phyloP scores from a whole-genome alignment of 1,139 yeast species.

The Taphrina wiesneri region DNA sequence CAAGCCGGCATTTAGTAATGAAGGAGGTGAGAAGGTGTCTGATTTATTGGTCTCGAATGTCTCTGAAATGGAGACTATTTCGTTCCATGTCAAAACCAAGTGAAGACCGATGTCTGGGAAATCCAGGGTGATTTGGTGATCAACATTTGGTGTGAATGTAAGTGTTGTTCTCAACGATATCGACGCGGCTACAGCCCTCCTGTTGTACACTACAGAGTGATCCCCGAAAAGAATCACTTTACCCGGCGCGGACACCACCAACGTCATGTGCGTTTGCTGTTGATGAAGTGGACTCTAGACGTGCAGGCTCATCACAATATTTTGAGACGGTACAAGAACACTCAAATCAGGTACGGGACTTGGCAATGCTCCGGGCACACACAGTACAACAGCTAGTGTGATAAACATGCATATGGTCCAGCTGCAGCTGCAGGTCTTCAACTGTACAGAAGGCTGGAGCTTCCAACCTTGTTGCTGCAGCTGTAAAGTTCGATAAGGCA shows the following conservation, averaged over 20 bases:
- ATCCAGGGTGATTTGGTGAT: conserved; percentile 57
- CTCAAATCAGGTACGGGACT: too few species aligned
- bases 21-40: conserved; percentile 46
- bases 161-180: conserved; percentile 78
- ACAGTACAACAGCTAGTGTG: too few species aligned
- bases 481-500: too few species aligned
- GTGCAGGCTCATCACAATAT: too few species aligned
- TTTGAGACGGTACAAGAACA: too few species aligned
- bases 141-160: conserved; percentile 51
- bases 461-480: too few species aligned
- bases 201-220: conserved; percentile 91
- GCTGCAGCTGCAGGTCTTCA: too few species aligned
- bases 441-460: too few species aligned
- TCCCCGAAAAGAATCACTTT: conserved; percentile 95
- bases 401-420: too few species aligned
- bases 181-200: conserved; percentile 91
- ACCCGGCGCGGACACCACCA: conserved; percentile 91
- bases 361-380: too few species aligned
- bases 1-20: conserved; percentile 62
- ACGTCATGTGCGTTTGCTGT: conserved; percentile 46
- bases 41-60: too few species aligned
- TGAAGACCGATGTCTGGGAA: conserved; percentile 79
- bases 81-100: conserved; percentile 42
- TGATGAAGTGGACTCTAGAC: not conserved
- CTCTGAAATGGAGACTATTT: not conserved